Conservation (phyloP, 768 basidiomycete genomes). For the Tylopilus felleus region DNA sequence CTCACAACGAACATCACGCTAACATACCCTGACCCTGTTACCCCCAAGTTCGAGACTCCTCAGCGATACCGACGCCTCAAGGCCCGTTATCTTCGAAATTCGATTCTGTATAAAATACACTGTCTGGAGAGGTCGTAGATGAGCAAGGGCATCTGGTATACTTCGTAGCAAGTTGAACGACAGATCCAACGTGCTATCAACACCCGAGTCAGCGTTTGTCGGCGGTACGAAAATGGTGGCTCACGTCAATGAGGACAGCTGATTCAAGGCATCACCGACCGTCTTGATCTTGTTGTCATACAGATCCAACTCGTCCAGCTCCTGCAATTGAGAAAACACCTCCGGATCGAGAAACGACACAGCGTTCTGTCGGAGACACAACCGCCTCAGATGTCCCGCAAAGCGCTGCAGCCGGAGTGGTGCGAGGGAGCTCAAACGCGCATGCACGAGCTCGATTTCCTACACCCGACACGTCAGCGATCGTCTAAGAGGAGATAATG, state of each 20-base stretch:
- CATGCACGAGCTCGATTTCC: conserved; percentile 87
- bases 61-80: conserved; percentile 56
- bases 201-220: background rate
- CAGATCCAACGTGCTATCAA: conserved; percentile 73
- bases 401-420: conserved; percentile 75
- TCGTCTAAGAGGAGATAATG: background rate
- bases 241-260: conserved; percentile 54
- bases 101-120: conserved; percentile 97
- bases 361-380: conserved; percentile 87
- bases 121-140: conserved; percentile 61
- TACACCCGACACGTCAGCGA: conserved; percentile 25
- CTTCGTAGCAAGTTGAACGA: conserved; percentile 89
- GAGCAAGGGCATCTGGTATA: conserved; percentile 59
- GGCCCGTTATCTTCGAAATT: conserved; percentile 73
- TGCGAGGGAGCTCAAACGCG: conserved; percentile 65
- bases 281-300: conserved; percentile 94
- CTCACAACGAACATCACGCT: background rate
- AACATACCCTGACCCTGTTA: conserved; percentile 80
- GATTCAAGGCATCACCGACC: conserved; percentile 63
- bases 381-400: conserved; percentile 57
- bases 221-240: conserved; percentile 13
- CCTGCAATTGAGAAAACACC: conserved; percentile 60
- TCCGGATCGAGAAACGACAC: conserved; percentile 70
- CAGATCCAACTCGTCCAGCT: conserved; percentile 86
- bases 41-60: conserved; percentile 91